Evolutionary conservation across 2,329 filamentous ascomycete species (phyloP), one percentile per base, ranked within the genome.

Genomic region (Trichoderma cornu-damae): DNA sequence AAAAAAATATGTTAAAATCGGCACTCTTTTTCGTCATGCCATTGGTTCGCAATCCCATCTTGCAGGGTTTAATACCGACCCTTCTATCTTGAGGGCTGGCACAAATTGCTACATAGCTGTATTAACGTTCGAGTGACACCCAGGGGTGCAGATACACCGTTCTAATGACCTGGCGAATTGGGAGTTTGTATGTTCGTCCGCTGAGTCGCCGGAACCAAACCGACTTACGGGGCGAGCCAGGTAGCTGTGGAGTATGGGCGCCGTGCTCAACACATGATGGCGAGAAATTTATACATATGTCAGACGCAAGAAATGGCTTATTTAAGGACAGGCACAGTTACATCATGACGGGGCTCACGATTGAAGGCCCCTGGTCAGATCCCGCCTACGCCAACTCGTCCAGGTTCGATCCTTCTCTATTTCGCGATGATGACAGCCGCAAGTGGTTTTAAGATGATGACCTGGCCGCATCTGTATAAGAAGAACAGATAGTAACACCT

Each of bases 241-340:
- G 84, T 65, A 81, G 79, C 66, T 82, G 81, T 62, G 81, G 81
- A 35, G 72, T 86, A n/a, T 86, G 83, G 81, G 83, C 83, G 2
- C 84, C 84, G 0, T 86, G 83, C 63, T 73, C 87, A 18, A 81
- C 78, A 0, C 81, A 86, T 61, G 82, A 85, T 61, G 82, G 81
- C 44, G 73, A 78, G 2, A 77, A 71, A 54, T 86, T 85, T 86
- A 84, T 67, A 85, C 83, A 1, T 82, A 86, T 63, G 82, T 86
- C 14, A 86, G 85, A 70, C 81, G 83, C 61, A 86, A 86, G 66
- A 84, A n/a, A 86, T 62, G 84, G 83, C 11, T 81, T 78, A 2
- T 85, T 84, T 75, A 85, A 84, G 66, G 83, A 85, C 63, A 77
- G 80, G 1, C 83, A 79, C 61, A 86, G 85, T 64, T 86, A 85